A percentile compares a stretch with the other conserved stretches of the same genome.
Evolutionary conservation across 2,329 filamentous ascomycete genomes (phyloP).

Genomic region (Fusarium sp.): DNA sequence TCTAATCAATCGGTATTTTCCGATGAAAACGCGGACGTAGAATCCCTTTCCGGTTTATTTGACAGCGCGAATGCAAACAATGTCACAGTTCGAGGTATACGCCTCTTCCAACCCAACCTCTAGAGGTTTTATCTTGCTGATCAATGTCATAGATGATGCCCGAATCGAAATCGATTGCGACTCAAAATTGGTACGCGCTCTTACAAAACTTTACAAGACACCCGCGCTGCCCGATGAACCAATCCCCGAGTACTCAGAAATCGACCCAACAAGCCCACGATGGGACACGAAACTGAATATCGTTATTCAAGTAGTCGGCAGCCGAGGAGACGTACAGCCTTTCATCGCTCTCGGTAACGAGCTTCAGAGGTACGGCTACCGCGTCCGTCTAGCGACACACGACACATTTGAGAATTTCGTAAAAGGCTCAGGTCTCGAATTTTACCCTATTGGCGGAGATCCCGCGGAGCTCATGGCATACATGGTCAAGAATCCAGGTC

Average conservation of each 20-base stretch:
- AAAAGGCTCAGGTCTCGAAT: conserved; percentile 6
- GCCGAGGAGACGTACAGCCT: conserved; percentile 31
- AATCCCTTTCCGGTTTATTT: background rate
- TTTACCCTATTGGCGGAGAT: conserved; percentile 21
- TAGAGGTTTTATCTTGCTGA: background rate
- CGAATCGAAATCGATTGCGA: conserved; percentile 25
- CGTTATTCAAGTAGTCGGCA: conserved; percentile 36
- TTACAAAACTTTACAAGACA: background rate
- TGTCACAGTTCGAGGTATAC: background rate
- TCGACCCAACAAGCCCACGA: background rate
- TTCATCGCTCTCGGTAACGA: conserved; percentile 24
- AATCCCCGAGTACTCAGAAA: background rate
- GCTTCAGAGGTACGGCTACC: conserved; percentile 30
- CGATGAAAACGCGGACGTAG: background rate
- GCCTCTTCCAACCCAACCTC: background rate
- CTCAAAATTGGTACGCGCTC: conserved; percentile 14
- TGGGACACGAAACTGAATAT: conserved; percentile 14
- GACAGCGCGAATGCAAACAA: background rate
- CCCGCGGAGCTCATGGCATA: conserved; percentile 23
- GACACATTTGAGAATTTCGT: conserved; percentile 23
- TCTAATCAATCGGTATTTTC: background rate
- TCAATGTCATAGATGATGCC: conserved; percentile 8
- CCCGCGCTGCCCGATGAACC: background rate
- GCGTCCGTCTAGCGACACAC: conserved; percentile 34
- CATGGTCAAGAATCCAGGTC: conserved; percentile 8